Evolutionary conservation across 164 flowering plant genomes (phyloP), one percentile per base, ranked within the genome.

Genomic region (Taxillus chinensis): DNA sequence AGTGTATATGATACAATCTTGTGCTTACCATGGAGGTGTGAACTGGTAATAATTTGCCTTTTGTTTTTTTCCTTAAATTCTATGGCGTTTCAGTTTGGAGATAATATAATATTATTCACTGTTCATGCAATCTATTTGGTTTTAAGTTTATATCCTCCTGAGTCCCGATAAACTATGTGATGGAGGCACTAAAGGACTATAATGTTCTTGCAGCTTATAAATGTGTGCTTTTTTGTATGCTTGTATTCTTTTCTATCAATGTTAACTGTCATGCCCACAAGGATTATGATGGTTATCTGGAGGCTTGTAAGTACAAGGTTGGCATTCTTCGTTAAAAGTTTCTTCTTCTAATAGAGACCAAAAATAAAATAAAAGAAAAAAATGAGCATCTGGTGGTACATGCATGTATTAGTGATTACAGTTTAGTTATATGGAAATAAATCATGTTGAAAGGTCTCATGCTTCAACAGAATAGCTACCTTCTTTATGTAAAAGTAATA

Each of bases 1-100:
- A 79, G 96, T 72, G 93, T 95, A 13, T 95, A 95, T 68, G 92
- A 91, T 73, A 83, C 99, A 3, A 87, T 95, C 69, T 95, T 95
- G 67, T 93, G 89, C 55, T 73, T 95, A 74, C 99, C 99, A 59
- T 95, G 99, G 99, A 87, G 99, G 73, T 91, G 97, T 78, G 99
- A 95, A 80, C 71, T 89, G 96, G 99, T 93, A 84, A 69, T 54
- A 7, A 60, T 58, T 45, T 16, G 14, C 45, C 16, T 57, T 27
- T 2, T 27, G 27, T 27, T 27, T 27, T 27, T 27, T 27, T 27
- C 27, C 27, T 2, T 27, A 27, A 27, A 27, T 27, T 27, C 27
- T 27, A 27, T 27, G 27, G 27, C 27, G 27, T 27, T 27, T 27
- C 27, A 27, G 27, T 27, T 27, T 27, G 27, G 27, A 27, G 27